A percentile compares a stretch with the other conserved stretches of the same genome.
Evolutionary conservation across 2,329 filamentous ascomycete genomes (phyloP).

Genomic region (Zarea fungicola): DNA sequence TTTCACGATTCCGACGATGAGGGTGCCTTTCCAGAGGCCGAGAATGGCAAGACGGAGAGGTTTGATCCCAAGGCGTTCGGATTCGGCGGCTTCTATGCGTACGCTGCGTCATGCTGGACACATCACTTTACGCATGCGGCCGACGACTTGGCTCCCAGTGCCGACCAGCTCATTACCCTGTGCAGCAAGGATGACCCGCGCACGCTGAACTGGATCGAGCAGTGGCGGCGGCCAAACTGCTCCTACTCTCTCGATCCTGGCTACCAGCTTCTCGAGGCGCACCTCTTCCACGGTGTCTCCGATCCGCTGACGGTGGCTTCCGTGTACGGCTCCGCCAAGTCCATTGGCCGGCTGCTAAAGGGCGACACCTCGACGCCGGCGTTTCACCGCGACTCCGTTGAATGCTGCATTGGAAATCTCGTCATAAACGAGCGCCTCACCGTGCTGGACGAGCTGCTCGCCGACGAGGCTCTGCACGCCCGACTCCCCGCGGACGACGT

Average conservation of each 20-base stretch:
- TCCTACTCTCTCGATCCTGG: background rate
- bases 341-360: slow-evolving; percentile 29
- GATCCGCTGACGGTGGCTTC: background rate
- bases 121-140: background rate
- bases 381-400: slow-evolving; percentile 39
- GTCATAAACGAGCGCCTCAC: slow-evolving; percentile 32
- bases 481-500: background rate
- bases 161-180: background rate
- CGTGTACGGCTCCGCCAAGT: slow-evolving; percentile 21
- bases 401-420: slow-evolving; percentile 31
- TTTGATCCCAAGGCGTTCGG: slow-evolving; percentile 4
- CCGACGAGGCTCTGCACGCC: slow-evolving; percentile 16
- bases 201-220: slow-evolving; percentile 10
- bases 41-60: background rate
- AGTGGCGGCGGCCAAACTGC: slow-evolving; percentile 7
- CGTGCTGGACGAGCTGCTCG: slow-evolving; percentile 33
- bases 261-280: background rate
- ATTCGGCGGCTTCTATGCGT: slow-evolving; percentile 7
- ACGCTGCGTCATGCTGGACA: slow-evolving; percentile 9
- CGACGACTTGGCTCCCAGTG: background rate
- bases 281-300: background rate
- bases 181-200: slow-evolving; percentile 3
- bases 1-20: background rate
- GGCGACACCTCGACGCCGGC: slow-evolving; percentile 36
- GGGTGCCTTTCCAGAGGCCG: background rate